Evolutionary conservation across 2,329 filamentous ascomycete species (phyloP).

Genomic region (Aspergillus terreus): DNA sequence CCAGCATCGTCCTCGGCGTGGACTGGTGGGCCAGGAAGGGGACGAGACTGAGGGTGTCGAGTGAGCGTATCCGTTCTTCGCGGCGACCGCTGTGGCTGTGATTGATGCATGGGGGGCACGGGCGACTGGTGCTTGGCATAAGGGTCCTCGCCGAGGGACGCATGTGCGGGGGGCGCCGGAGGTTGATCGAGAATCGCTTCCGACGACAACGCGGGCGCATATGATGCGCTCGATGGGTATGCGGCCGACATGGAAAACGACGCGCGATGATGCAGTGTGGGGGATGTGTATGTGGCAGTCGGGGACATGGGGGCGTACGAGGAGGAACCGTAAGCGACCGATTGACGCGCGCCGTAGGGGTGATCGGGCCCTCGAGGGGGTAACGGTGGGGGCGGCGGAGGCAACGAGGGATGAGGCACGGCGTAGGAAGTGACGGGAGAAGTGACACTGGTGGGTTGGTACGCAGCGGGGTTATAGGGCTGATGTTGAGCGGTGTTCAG

Average conservation of each 20-base stretch:
- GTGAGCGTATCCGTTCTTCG: conserved; percentile 51
- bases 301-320: conserved; percentile 27
- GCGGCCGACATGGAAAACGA: conserved; percentile 20
- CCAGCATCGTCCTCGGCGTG: conserved; percentile 38
- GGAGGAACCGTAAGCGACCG: conserved; percentile 21
- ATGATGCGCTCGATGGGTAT: conserved; percentile 9
- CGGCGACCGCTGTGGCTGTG: conserved; percentile 47
- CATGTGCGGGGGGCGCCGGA: conserved; percentile 32
- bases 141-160: conserved; percentile 19
- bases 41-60: conserved; percentile 55
- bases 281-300: conserved; percentile 21
- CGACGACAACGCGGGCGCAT: conserved; percentile 14
- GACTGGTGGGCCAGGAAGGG: conserved; percentile 56
- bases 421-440: conserved; percentile 26
- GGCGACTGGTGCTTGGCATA: conserved; percentile 35
- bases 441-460: conserved; percentile 37
- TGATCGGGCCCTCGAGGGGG: conserved; percentile 38
- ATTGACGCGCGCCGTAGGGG: conserved; percentile 34
- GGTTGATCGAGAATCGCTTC: conserved; percentile 25
- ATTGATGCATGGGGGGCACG: conserved; percentile 48
- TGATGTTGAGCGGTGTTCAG: conserved; percentile 31
- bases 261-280: conserved; percentile 6
- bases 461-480: conserved; percentile 50
- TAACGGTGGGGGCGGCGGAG: conserved; percentile 30
- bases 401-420: conserved; percentile 21